Conservation (phyloP, 2,329 filamentous ascomycete genomes). For the Penicillium paneum region DNA sequence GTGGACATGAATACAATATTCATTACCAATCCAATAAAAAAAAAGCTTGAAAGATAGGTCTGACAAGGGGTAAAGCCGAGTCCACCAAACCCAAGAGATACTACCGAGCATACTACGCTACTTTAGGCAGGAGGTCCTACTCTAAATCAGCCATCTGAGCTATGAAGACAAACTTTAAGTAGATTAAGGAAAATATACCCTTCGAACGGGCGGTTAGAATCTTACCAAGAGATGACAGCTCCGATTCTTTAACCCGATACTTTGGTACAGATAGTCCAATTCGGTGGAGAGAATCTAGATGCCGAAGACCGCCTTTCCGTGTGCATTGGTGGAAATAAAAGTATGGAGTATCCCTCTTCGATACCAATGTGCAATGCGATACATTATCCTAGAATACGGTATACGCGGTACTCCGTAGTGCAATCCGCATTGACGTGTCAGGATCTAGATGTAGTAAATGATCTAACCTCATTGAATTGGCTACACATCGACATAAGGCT, state of each 20-base stretch:
- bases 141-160: background rate
- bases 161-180: slow-evolving; percentile 1
- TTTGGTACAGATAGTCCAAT: background rate
- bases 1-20: background rate
- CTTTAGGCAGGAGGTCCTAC: background rate
- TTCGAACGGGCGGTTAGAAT: slow-evolving; percentile 2
- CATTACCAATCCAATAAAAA: background rate
- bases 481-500: background rate
- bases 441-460: background rate
- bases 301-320: background rate
- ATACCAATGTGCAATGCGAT: background rate
- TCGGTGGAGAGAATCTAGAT: background rate
- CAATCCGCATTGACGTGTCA: slow-evolving; percentile 4
- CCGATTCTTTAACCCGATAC: slow-evolving; percentile 1
- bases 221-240: background rate
- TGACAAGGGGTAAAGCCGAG: background rate
- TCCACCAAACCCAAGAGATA: background rate
- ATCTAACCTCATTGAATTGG: background rate
- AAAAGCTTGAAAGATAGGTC: background rate
- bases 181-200: background rate
- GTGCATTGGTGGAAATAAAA: background rate
- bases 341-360: background rate
- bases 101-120: background rate
- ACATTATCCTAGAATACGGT: background rate
- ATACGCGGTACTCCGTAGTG: background rate